Evolutionary conservation across 202 grass and related monocot species (phyloP).

Genomic region (Saccharum hybrid): DNA sequence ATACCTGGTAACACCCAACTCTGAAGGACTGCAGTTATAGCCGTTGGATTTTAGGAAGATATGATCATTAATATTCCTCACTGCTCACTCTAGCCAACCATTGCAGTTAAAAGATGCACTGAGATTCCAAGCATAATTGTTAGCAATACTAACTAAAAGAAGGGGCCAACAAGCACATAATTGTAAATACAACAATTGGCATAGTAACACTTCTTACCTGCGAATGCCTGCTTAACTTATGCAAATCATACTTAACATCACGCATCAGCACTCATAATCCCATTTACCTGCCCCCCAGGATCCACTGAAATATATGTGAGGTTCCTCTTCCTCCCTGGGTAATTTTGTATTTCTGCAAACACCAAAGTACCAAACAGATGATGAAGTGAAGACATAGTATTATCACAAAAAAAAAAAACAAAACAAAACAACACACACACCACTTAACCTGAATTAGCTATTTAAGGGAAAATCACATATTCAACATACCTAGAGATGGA

Average conservation of each 20-base stretch:
- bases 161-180: not conserved
- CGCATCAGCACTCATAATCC: not conserved
- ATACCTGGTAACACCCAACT: not conserved
- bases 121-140: conserved; percentile 15
- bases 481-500: not conserved
- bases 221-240: not conserved
- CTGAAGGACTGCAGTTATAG: not conserved
- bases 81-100: not conserved
- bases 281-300: not conserved
- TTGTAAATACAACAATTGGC: not conserved
- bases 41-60: not conserved
- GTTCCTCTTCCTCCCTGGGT: not conserved
- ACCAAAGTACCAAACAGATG: conserved; percentile 37
- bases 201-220: not conserved
- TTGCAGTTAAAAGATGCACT: not conserved
- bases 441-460: conserved; percentile 23
- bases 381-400: conserved; percentile 13
- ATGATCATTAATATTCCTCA: not conserved
- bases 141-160: not conserved
- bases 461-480: conserved; percentile 5
- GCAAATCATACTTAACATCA: not conserved
- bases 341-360: conserved; percentile 10
- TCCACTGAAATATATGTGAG: conserved; percentile 25
- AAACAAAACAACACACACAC: too few relatives aligned
- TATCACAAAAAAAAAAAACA: not conserved